These are phyloP conservation scores for Backusella tarrabulga DNA, from an alignment of 192 early-diverging fungal species.

Conservation along the genomic window DNA sequence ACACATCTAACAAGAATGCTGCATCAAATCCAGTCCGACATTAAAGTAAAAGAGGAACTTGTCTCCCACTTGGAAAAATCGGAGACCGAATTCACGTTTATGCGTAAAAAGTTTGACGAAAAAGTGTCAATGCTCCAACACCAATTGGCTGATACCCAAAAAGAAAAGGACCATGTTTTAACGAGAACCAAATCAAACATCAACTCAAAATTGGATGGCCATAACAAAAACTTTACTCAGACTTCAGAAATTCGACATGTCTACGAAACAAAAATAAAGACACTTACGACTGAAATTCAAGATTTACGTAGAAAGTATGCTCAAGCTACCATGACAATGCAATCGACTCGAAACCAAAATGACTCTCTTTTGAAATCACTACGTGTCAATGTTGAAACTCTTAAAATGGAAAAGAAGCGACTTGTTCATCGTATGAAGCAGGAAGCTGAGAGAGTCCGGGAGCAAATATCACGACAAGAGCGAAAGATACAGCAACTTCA, in stretches of 20 bases:
- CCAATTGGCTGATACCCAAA: constrained; percentile 50
- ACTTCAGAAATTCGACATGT: constrained; percentile 39
- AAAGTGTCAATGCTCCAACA: constrained; percentile 61
- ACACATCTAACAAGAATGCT: constrained; percentile 41
- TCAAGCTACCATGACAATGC: constrained; percentile 49
- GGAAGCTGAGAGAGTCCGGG: constrained; percentile 60
- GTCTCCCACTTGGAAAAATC: constrained; percentile 54
- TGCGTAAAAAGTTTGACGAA: constrained; percentile 68
- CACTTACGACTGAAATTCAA: constrained; percentile 49
- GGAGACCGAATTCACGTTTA: constrained; percentile 55
- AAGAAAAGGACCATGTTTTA: constrained; percentile 64
- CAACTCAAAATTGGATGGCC: not conserved
- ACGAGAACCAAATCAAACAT: not conserved
- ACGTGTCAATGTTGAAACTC: constrained; percentile 63
- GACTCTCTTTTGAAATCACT: constrained; percentile 63
- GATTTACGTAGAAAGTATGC: constrained; percentile 56
- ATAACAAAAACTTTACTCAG: not conserved
- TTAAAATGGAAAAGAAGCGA: constrained; percentile 73
- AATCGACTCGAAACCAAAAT: constrained; percentile 47
- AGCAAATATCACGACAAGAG: constrained; percentile 54
- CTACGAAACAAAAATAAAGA: constrained; percentile 61
- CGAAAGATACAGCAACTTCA: constrained; percentile 59
- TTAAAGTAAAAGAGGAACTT: constrained; percentile 60
- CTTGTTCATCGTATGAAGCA: constrained; percentile 75
- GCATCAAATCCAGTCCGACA: constrained; percentile 59